Evolutionary conservation across 108 stramenopile species (phyloP).

Genomic region (Skeletonema grethae): DNA sequence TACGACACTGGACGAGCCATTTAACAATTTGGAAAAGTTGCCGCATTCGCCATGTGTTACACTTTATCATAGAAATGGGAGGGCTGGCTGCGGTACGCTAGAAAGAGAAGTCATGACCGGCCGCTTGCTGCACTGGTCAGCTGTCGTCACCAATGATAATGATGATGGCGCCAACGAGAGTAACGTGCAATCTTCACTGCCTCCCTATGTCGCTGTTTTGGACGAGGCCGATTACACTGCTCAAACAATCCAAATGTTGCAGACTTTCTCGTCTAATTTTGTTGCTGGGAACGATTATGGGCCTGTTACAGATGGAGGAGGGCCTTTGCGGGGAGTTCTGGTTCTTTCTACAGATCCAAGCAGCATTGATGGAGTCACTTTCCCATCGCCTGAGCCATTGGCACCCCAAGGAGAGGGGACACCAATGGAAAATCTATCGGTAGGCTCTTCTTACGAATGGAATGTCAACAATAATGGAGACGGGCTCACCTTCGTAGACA

Average conservation of each 20-base stretch:
- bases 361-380: conserved; percentile 14
- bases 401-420: conserved; percentile 73
- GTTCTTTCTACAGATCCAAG: conserved; percentile 52
- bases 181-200: conserved; percentile 8
- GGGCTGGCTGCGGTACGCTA: conserved; percentile 76
- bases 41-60: conserved; percentile 72
- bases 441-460: conserved; percentile 71
- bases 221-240: conserved; percentile 63
- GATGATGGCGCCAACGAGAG: conserved; percentile 15
- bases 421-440: conserved; percentile 57
- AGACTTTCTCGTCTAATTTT: conserved; percentile 26
- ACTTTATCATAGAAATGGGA: conserved; percentile 75
- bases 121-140: conserved; percentile 47
- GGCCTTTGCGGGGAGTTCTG: conserved; percentile 71
- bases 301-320: conserved; percentile 31
- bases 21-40: conserved; percentile 61
- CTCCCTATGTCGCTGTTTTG: conserved; percentile 74
- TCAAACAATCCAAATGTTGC: conserved; percentile 43
- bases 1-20: conserved; percentile 54
- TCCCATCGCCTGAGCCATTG: conserved; percentile 56
- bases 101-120: conserved; percentile 61
- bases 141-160: conserved; percentile 28
- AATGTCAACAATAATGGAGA: conserved; percentile 62
- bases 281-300: conserved; percentile 31
- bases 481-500: conserved; percentile 56